Base-by-base conservation (phyloP, 2,329 filamentous ascomycete genomes). In the Byssothecium circinans region DNA sequence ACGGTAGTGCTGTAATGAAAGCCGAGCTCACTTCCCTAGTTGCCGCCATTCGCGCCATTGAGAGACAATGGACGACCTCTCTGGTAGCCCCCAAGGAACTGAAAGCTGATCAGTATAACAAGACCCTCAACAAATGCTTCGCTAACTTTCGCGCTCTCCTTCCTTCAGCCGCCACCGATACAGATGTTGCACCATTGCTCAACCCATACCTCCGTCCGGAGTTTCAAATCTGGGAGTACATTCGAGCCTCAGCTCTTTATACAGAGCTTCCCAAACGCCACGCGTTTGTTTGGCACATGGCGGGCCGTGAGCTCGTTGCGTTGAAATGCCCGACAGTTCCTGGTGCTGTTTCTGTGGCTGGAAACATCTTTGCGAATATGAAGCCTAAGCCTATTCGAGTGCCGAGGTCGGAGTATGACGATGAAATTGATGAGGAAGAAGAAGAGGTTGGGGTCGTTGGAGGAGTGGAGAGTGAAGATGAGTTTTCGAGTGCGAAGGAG, bases 221-320 rank as follows among this genome's bases (percentile, higher is more conserved):
- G 2, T 50, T 50, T 17, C 53, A 52, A 8, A 8, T 56, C 0
- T 81, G 79, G 79, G 69, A 75, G 1, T 49, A 71, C 0, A 56
- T 81, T 5, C 75, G 72, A 37, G 78, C 78, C 1, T 79, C 76
- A 0, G 61, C 71, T 1, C 44, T 77, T 2, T 74, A 73, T 23
- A 54, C 54, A 4, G 49, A 41, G 0, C 64, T 64, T 15, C 56
- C 61, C 4, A 51, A 52, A 3, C 55, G 56, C 12, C 25, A 30
- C 5, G 52, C 53, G 0, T 68, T 77, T 23, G 62, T 73, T 0
- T 75, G 70, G 38, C 50, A 57, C 19, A 67, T 76, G 53, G 74
- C 74, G 0, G 74, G 74, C 5, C 47, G 52, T 11, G 69, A 75
- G 46, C 58, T 78, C 2, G 68, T 64, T 8, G 49, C 58, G 18